Base-by-base conservation (phyloP, 306 rosid species). In the Alnus glutinosa region DNA sequence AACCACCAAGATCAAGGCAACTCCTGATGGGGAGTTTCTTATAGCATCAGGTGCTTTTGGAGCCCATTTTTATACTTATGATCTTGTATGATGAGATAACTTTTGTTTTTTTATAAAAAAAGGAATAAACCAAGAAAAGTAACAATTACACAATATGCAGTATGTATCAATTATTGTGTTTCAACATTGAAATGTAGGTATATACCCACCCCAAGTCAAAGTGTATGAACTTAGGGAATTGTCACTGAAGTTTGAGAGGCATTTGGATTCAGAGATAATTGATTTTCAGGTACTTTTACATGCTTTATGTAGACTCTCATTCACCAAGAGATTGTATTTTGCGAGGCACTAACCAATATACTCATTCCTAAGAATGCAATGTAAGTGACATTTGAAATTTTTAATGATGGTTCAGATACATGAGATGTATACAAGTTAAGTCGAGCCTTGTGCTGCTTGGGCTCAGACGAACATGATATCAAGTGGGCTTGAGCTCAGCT, bases 181-280 rank as follows among this genome's bases (percentile, higher is more conserved):
- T 75, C 66, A 68, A 37, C 51, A 14, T 69, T 87, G 86, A 85
- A 55, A 70, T 78, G 74, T 71, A 90, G 98, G 98, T 83, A 92
- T 93, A 55, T 94, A 94, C 85, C 98, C 98, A 7, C 97, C 98
- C 5, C 98, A 94, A 85, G 89, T 92, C 50, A 94, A 94, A 80
- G 97, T 90, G 51, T 94, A 94, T 4, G 97, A 91, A 88, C 87
- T 92, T 30, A 84, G 92, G 81, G 89, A 94, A 75, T 87, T 94
- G 19, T 84, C 97, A 1, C 75, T 94, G 88, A 94, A 94, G 95
- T 94, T 92, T 64, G 97, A 92, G 79, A 86, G 97, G 79, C 98
- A 94, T 86, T 88, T 94, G 79, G 97, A 94, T 74, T 91, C 97
- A 19, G 97, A 94, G 86, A 94, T 94, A 19, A 75, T 94, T 64